These are phyloP conservation scores for Funneliformis geosporum DNA, from an alignment of 192 early-diverging fungal species.

Conservation along the genomic window DNA sequence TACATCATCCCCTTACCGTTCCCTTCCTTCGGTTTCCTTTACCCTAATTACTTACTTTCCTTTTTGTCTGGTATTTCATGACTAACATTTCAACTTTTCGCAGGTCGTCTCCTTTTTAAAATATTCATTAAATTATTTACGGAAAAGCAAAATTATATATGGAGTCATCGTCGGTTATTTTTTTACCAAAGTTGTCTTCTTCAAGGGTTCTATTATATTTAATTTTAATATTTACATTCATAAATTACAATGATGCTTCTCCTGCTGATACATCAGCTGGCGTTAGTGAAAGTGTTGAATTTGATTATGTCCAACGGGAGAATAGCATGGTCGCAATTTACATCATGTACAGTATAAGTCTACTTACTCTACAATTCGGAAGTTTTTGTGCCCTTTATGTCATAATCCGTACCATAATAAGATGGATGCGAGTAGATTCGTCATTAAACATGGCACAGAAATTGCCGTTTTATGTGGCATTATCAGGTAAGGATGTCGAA, in stretches of 20 bases:
- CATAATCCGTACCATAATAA: not conserved
- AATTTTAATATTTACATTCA: not conserved
- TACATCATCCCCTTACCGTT: too few relatives aligned
- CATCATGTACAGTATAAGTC: not conserved
- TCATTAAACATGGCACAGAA: slow-evolving; percentile 1
- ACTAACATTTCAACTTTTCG: too few relatives aligned
- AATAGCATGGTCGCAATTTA: not conserved
- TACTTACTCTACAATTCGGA: not conserved
- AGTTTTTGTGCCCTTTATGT: not conserved
- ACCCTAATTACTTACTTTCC: too few relatives aligned
- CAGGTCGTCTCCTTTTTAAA: too few relatives aligned
- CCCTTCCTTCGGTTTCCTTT: too few relatives aligned
- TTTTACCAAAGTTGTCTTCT: not conserved
- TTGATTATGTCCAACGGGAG: not conserved
- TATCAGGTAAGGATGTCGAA: not conserved
- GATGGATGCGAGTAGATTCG: not conserved
- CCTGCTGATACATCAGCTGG: not conserved
- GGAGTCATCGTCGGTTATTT: not conserved
- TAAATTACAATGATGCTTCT: not conserved
- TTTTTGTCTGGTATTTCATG: too few relatives aligned
- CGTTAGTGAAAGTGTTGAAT: not conserved
- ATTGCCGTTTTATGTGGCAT: not conserved
- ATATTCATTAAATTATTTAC: too few relatives aligned
- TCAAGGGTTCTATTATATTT: not conserved
- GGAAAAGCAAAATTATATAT: not conserved